Base-by-base conservation (phyloP, 108 stramenopile genomes). In the Fragilaria radians region DNA sequence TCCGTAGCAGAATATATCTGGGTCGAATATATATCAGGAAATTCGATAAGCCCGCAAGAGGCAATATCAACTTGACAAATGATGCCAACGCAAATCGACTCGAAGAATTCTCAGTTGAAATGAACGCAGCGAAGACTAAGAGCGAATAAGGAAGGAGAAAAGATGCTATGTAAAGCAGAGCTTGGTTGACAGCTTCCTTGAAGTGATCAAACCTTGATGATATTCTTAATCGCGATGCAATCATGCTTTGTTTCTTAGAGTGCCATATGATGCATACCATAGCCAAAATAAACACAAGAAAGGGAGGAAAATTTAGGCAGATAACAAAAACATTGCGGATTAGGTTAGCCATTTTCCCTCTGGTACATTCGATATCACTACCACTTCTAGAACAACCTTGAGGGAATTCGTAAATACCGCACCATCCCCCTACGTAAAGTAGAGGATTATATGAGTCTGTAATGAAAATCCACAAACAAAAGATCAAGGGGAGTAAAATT, bases 41-140 rank as follows among this genome's bases (percentile, higher is more conserved):
- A 45, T 77, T 81, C 46, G 68, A 62, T 24, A 77, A 32, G 2
- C 80, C 80, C 63, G 73, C 66, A 21, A 74, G 50, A 2, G 80
- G 80, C 33, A 81, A 63, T 48, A 85, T 42, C 36, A 42, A 7
- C 36, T 42, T 42, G 14, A 14, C 36, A 42, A 42, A 42, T 7
- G 11, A 42, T 14, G 36, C 36, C 7, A 42, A 42, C 7, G 14
- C 36, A 42, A 42, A 42, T 42, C 36, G 7, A 14, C 7, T 14
- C 11, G 36, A 42, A 42, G 7, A 11, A 11, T 42, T 7, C 7
- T 42, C 11, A 42, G 36, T 42, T 42, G 36, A 14, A 14, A 42
- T 11, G 11, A 42, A 7, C 11, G 7, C 7, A 14, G 7, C 14
- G 36, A 42, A 42, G 36, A 42, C 36, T 7, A 42, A 14, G 14